phyloP scores from a whole-genome alignment of 108 stramenopile genomes.

The Skeletonema menzelii region DNA sequence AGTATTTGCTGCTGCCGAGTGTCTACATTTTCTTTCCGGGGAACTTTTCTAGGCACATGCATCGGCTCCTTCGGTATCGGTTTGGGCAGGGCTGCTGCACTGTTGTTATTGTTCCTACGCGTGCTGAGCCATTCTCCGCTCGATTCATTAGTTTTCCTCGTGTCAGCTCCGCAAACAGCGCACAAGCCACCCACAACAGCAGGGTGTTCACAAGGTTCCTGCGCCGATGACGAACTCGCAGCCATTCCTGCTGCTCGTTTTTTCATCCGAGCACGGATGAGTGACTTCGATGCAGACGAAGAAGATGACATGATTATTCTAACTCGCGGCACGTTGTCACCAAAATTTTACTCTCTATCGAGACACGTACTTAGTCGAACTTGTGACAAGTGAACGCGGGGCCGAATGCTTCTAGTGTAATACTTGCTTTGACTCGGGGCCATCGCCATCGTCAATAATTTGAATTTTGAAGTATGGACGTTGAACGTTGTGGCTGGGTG shows the following conservation, averaged over 20 bases:
- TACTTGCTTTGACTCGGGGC: too few species aligned
- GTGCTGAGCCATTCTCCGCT: conserved; percentile 3
- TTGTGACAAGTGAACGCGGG: too few species aligned
- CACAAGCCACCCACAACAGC: conserved; percentile 72
- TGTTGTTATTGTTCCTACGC: conserved; percentile 4
- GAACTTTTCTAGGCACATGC: not conserved
- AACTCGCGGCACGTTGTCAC: not conserved
- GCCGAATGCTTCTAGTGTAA: too few species aligned
- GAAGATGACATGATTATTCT: not conserved
- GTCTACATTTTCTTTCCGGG: not conserved
- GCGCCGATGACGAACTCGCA: not conserved
- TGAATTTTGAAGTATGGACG: too few species aligned
- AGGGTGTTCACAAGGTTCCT: conserved; percentile 64
- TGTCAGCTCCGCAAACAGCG: conserved; percentile 64
- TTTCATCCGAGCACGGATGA: conserved; percentile 20
- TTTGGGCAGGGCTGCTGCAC: not conserved
- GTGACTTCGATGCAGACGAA: not conserved
- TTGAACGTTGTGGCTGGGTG: too few species aligned
- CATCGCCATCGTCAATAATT: too few species aligned
- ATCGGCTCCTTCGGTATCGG: not conserved
- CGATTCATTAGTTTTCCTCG: not conserved
- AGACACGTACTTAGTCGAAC: too few species aligned
- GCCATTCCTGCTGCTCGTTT: conserved; percentile 7
- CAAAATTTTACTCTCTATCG: too few species aligned
- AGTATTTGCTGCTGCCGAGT: conserved; percentile 5